These are phyloP conservation scores for Globomyces pollinis-pini DNA, from an alignment of 192 early-diverging fungal genomes.

Conservation along the genomic window DNA sequence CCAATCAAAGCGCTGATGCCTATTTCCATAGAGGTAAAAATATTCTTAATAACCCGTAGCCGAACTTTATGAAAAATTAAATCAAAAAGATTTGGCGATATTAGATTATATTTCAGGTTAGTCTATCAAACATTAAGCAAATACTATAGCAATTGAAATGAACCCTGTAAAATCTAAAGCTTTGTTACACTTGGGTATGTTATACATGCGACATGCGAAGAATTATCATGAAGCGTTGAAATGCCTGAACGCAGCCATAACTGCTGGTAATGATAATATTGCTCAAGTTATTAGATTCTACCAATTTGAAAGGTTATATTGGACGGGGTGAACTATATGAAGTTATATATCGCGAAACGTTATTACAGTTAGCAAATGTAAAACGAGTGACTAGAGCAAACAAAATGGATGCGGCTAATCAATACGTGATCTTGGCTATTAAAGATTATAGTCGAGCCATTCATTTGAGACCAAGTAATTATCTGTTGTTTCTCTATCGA, in stretches of 20 bases:
- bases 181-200: conserved; percentile 37
- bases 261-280: conserved; percentile 3
- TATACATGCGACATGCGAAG: conserved; percentile 38
- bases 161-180: conserved; percentile 27
- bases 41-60: conserved; percentile 19
- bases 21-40: conserved; percentile 43
- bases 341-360: conserved; percentile 24
- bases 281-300: conserved; percentile 22
- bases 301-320: conserved; percentile 30
- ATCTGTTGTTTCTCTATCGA: conserved; percentile 43
- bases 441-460: conserved; percentile 44
- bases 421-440: conserved; percentile 31
- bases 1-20: conserved; percentile 24
- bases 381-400: conserved; percentile 15
- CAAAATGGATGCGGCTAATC: conserved; percentile 13
- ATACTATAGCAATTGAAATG: conserved; percentile 34
- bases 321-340: conserved; percentile 45
- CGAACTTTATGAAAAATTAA: conserved; percentile 35
- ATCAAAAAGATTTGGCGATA: conserved; percentile 34
- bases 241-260: conserved; percentile 37
- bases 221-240: conserved; percentile 32
- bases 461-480: conserved; percentile 40
- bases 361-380: conserved; percentile 11
- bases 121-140: too few relatives aligned
- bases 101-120: conserved; percentile 35